Percentiles rank a stretch among this genome's conserved stretches.
These are phyloP conservation scores for Coemansia sp. DNA, from an alignment of 192 early-diverging fungal genomes.

Conservation along the genomic window DNA sequence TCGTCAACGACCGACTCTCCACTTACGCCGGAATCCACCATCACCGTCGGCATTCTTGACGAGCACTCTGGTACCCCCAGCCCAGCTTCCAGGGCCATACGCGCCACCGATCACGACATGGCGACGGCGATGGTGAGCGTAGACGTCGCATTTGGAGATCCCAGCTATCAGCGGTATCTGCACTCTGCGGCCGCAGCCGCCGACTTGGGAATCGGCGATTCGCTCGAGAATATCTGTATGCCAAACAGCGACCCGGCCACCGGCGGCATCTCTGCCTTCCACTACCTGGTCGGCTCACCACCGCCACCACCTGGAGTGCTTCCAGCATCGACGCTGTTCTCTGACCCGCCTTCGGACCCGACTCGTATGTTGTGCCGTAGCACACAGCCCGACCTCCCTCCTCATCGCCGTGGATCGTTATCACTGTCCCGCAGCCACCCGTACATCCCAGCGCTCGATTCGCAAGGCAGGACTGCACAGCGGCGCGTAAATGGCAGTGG, in stretches of 20 bases:
- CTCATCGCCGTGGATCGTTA: slow-evolving; percentile 9
- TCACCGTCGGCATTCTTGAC: background rate
- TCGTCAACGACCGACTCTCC: background rate
- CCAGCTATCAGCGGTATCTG: background rate
- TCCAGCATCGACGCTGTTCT: background rate
- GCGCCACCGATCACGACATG: background rate
- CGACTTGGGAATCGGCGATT: background rate
- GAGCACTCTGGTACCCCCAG: no score
- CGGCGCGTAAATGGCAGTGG: no score
- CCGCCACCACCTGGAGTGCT: background rate
- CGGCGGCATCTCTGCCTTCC: background rate
- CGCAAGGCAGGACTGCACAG: background rate
- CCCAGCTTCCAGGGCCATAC: background rate
- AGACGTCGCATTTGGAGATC: background rate
- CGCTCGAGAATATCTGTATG: background rate
- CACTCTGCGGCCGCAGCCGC: background rate
- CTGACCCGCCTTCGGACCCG: background rate
- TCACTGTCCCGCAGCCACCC: slow-evolving; percentile 19
- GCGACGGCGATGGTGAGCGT: background rate
- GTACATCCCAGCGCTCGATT: slow-evolving; percentile 5
- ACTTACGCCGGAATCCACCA: background rate
- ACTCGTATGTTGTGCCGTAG: slow-evolving; percentile 20
- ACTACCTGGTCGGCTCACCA: background rate
- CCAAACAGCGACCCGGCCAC: background rate
- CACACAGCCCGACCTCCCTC: background rate